A percentile compares a stretch with the other conserved stretches of the same genome.
Evolutionary conservation across 1,139 yeast genomes (phyloP).

Genomic region (Candida frijolesensis): DNA sequence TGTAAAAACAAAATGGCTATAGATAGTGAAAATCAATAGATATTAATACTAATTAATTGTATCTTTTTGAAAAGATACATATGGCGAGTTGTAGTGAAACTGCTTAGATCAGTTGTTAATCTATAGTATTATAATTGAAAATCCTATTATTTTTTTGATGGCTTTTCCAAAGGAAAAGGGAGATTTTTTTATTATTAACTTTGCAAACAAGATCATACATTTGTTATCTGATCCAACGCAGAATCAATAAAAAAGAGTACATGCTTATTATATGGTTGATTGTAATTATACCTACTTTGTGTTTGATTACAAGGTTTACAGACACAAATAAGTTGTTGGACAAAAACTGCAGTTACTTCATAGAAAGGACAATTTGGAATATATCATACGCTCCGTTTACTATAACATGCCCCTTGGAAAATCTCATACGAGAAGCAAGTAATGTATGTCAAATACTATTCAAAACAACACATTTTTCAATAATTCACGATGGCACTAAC

Average conservation of each 20-base stretch:
- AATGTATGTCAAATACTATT: slow-evolving; percentile 24
- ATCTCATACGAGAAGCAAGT: slow-evolving; percentile 39
- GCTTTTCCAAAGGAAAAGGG: background rate
- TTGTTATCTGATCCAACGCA: no score
- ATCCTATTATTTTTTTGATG: background rate
- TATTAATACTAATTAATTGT: no score
- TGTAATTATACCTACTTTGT: background rate
- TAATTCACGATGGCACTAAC: slow-evolving; percentile 14
- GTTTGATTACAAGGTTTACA: background rate
- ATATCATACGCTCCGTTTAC: slow-evolving; percentile 40
- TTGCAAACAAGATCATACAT: slow-evolving; percentile 3
- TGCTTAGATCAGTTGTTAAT: no score
- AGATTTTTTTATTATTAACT: background rate
- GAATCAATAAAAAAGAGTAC: background rate
- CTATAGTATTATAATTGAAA: no score
- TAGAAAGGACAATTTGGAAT: slow-evolving; percentile 13
- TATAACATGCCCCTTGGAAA: slow-evolving; percentile 42
- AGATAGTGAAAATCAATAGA: no score
- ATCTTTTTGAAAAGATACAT: no score
- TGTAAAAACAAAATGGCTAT: no score
- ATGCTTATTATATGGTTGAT: slow-evolving; percentile 4
- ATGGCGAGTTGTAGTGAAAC: no score
- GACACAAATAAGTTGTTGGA: slow-evolving; percentile 7
- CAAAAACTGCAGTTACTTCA: slow-evolving; percentile 10
- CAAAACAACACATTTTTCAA: background rate